Evolutionary conservation across 2,329 filamentous ascomycete species (phyloP), one percentile per base, ranked within the genome.

Genomic region (Aureobasidium sp.): DNA sequence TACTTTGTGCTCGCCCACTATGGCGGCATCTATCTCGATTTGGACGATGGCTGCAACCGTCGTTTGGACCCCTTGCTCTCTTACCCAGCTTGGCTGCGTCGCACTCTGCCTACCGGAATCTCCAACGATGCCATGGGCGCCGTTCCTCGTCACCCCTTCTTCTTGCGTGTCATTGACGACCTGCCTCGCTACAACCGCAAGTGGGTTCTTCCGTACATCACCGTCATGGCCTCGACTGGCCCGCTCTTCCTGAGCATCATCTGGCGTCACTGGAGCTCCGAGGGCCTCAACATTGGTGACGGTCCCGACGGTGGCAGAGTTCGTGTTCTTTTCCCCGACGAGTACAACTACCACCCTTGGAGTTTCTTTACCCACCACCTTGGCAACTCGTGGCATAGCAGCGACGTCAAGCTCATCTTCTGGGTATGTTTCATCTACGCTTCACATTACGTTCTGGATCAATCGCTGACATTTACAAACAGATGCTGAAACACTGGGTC

Each of bases 51-150:
- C 67, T 90, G 87, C 77, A 82, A 85, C 67, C 82, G 85, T 63
- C 82, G 82, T 55, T 80, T 89, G 52, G 87, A 91, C 72, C 86
- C 86, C 59, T 80, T 89, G 15, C 83, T 88, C 62, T 79, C 80
- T 56, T 90, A 89, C 73, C 84, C 84, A 20, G 85, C 87, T 45
- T 90, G 86, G 82, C 79, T 89, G 15, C 84, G 87, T 66, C 84
- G 85, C 66, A 92, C 89, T 0, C 77, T 82, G 2, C 89, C 89
- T 2, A 92, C 89, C 1, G 89, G 89, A 65, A 89, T 92, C 67
- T 89, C 86, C 67, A 92, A 92, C 77, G 89, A 92, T 69, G 87
- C 86, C 44, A 91, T 92, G 88, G 87, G 87, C 53, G 77, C 87
- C 17, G 81, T 89, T 0, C 84, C 87, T 0, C 81, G 85, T 64